Percentiles rank a stretch among this genome's conserved stretches.
These are phyloP conservation scores for Beauveria sp. DNA, from an alignment of 2,329 filamentous ascomycete genomes.

Conservation along the genomic window DNA sequence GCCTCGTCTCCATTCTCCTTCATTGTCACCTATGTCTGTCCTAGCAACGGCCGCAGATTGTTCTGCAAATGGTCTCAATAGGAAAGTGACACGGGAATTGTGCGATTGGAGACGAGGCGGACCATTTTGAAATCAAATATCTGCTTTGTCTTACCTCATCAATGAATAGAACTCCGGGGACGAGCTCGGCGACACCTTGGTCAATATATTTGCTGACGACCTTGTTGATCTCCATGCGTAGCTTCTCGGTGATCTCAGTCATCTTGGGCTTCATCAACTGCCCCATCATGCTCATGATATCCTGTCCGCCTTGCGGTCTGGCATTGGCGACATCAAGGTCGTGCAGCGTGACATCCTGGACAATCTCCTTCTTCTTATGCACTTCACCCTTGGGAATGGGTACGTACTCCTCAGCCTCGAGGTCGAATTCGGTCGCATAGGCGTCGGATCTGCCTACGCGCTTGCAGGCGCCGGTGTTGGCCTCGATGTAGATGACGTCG, in stretches of 20 bases:
- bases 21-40: background rate
- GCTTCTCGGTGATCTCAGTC: conserved; percentile 98
- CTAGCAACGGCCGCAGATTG: background rate
- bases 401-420: conserved; percentile 98
- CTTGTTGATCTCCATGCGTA: conserved; percentile 95
- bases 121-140: conserved; percentile 3
- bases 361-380: conserved; percentile 99
- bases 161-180: conserved; percentile 97
- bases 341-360: conserved; percentile 95
- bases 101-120: background rate
- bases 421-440: conserved; percentile 95
- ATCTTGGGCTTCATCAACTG: conserved; percentile 99
- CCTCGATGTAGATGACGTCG: conserved; percentile 98
- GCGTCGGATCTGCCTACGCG: conserved; percentile 92
- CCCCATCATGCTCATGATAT: conserved; percentile 99
- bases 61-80: background rate
- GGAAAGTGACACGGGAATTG: background rate
- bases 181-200: conserved; percentile 92
- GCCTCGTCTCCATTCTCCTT: background rate
- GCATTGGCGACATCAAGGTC: conserved; percentile 95
- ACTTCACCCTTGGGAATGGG: conserved; percentile 98
- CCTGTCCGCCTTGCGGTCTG: conserved; percentile 90
- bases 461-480: conserved; percentile 97
- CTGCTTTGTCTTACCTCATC: conserved; percentile 65
- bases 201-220: conserved; percentile 99